Percentiles rank a stretch among this genome's conserved stretches.
phyloP scores from a whole-genome alignment of 2,329 filamentous ascomycete species.

The Cladosporium sp. region DNA sequence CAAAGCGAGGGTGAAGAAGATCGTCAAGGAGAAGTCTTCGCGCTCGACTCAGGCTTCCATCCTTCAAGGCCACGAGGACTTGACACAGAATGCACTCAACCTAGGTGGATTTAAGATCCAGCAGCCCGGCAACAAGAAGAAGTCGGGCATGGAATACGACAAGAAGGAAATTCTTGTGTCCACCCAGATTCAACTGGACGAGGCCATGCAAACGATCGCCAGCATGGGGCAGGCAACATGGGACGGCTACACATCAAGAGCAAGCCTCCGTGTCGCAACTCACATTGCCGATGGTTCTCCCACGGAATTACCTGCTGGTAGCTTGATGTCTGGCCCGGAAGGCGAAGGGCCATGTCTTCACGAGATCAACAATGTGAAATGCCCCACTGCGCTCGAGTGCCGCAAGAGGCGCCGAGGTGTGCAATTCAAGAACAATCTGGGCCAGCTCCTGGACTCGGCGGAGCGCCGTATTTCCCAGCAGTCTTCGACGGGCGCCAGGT shows the following conservation, averaged over 20 bases:
- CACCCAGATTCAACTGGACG: neutral
- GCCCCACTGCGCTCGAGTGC: neutral
- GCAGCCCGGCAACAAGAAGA: neutral
- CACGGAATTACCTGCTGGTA: neutral
- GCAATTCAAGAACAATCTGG: neutral
- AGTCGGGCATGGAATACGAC: neutral
- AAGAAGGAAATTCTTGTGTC: slow-evolving; percentile 2
- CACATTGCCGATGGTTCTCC: neutral
- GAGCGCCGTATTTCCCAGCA: neutral
- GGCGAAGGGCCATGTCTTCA: neutral
- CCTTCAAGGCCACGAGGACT: slow-evolving; percentile 8
- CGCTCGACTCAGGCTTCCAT: neutral
- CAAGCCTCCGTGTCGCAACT: neutral
- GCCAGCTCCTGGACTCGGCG: neutral
- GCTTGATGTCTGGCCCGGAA: neutral
- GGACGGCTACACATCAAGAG: neutral
- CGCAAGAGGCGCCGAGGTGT: neutral
- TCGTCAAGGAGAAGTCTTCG: neutral
- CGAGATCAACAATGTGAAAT: neutral
- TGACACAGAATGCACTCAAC: neutral
- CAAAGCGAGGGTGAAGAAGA: slow-evolving; percentile 1
- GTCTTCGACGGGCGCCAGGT: neutral
- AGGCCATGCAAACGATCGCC: neutral
- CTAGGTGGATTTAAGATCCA: neutral
- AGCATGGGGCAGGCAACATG: neutral